These are phyloP conservation scores for Fusarium cicatricum DNA, from an alignment of 2,329 filamentous ascomycete species.

Conservation along the genomic window DNA sequence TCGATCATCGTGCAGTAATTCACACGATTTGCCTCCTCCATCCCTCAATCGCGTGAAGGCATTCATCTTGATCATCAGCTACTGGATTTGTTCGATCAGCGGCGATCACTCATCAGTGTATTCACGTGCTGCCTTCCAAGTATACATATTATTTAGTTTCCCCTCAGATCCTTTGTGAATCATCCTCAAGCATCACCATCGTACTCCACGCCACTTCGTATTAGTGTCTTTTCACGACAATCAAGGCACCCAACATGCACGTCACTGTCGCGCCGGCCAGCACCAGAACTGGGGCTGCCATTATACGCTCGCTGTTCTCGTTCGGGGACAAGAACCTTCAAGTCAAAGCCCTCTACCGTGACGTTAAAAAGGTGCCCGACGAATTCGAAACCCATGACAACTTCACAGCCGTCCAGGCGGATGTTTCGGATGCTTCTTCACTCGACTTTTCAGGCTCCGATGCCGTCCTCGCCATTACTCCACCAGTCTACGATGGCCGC, in stretches of 20 bases:
- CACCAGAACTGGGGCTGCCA: slow-evolving; percentile 43
- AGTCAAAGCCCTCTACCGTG: slow-evolving; percentile 44
- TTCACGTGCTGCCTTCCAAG: neutral
- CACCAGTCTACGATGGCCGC: slow-evolving; percentile 38
- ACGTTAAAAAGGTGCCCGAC: slow-evolving; percentile 39
- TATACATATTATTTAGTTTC: neutral
- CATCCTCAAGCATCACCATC: neutral
- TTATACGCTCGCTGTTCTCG: slow-evolving; percentile 42
- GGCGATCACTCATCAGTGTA: neutral
- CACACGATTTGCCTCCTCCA: neutral
- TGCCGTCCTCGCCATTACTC: slow-evolving; percentile 45
- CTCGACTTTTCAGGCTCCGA: slow-evolving; percentile 45
- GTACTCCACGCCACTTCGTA: neutral
- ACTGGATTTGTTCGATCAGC: too few relatives aligned
- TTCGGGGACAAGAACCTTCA: neutral
- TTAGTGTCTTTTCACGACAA: neutral
- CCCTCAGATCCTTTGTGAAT: neutral
- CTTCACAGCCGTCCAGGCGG: slow-evolving; percentile 43
- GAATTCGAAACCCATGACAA: slow-evolving; percentile 38
- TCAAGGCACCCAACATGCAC: slow-evolving; percentile 4
- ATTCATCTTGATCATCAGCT: neutral
- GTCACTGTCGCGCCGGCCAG: slow-evolving; percentile 45
- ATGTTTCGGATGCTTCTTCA: slow-evolving; percentile 40
- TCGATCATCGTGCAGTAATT: neutral
- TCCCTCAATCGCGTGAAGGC: neutral